A percentile compares a stretch with the other conserved stretches of the same genome.
Evolutionary conservation across 1,284 basidiomycete species (phyloP).

Genomic region (Ceratobasidium sp.): DNA sequence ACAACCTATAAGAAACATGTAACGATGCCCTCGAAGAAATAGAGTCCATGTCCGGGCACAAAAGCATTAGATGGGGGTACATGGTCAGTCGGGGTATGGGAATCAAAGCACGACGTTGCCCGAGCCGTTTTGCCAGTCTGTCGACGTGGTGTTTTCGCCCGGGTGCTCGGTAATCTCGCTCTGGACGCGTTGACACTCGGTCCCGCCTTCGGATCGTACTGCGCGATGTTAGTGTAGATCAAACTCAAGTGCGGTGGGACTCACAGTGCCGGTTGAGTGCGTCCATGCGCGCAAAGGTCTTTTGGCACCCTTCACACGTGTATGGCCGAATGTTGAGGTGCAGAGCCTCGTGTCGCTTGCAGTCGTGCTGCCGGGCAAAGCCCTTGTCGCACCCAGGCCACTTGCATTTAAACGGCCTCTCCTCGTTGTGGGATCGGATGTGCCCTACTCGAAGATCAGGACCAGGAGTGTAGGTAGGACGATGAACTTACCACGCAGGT

Average conservation of each 20-base stretch:
- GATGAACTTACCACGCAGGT: slow-evolving; percentile 67
- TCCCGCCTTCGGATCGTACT: slow-evolving; percentile 65
- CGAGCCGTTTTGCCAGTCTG: not conserved
- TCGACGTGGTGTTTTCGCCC: not conserved
- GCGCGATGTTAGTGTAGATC: slow-evolving; percentile 29
- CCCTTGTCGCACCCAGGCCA: slow-evolving; percentile 86
- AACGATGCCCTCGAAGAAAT: no score
- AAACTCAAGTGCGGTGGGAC: slow-evolving; percentile 47
- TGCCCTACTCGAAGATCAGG: slow-evolving; percentile 58
- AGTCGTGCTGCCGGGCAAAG: slow-evolving; percentile 84
- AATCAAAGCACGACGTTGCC: slow-evolving; percentile 22
- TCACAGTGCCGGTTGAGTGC: slow-evolving; percentile 77
- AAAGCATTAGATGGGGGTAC: slow-evolving; percentile 24
- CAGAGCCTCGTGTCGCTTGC: slow-evolving; percentile 80
- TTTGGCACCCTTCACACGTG: slow-evolving; percentile 76
- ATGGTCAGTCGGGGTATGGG: slow-evolving; percentile 43
- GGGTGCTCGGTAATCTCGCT: slow-evolving; percentile 33
- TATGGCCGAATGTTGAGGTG: slow-evolving; percentile 79
- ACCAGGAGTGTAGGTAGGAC: slow-evolving; percentile 28
- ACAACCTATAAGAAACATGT: no score
- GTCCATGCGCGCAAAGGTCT: slow-evolving; percentile 80
- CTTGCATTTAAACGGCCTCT: slow-evolving; percentile 82
- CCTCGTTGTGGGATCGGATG: slow-evolving; percentile 81
- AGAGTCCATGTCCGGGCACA: slow-evolving; percentile 52
- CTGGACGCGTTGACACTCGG: slow-evolving; percentile 53